Percentiles rank a stretch among this genome's conserved stretches.
phyloP scores from a whole-genome alignment of 768 basidiomycete species.

The Termitomyces sp. region DNA sequence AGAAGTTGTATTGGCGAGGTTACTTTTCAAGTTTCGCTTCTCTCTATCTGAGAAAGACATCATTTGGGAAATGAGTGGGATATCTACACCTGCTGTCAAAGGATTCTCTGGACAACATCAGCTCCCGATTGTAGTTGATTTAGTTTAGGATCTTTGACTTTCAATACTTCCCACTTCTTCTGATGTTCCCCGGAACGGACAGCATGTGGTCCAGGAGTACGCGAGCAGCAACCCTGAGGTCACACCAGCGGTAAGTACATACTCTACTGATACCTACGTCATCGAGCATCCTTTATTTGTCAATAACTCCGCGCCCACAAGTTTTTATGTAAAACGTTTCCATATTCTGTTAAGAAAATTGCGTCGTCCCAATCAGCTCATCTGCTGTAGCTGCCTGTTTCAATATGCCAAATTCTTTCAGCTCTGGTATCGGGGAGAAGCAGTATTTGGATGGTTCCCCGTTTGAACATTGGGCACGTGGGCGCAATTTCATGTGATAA shows the following conservation, averaged over 20 bases:
- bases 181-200: too few species aligned
- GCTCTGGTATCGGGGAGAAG: not conserved
- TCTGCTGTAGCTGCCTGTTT: not conserved
- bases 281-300: not conserved
- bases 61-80: slow-evolving; percentile 22
- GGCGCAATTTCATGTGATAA: slow-evolving; percentile 4
- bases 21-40: slow-evolving; percentile 24
- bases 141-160: not conserved
- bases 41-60: slow-evolving; percentile 18
- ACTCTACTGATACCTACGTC: not conserved
- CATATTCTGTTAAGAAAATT: not conserved
- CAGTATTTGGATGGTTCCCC: not conserved
- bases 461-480: not conserved
- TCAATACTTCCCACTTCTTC: too few species aligned
- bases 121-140: slow-evolving; percentile 2
- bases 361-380: not conserved
- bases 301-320: not conserved
- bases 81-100: slow-evolving; percentile 18
- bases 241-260: too few species aligned
- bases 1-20: slow-evolving; percentile 23
- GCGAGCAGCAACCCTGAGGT: too few species aligned
- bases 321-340: not conserved
- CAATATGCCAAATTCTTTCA: not conserved
- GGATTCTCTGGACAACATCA: slow-evolving; percentile 5
- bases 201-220: too few species aligned